Conservation (phyloP, 768 basidiomycete species). For the Pholiota conissans region DNA sequence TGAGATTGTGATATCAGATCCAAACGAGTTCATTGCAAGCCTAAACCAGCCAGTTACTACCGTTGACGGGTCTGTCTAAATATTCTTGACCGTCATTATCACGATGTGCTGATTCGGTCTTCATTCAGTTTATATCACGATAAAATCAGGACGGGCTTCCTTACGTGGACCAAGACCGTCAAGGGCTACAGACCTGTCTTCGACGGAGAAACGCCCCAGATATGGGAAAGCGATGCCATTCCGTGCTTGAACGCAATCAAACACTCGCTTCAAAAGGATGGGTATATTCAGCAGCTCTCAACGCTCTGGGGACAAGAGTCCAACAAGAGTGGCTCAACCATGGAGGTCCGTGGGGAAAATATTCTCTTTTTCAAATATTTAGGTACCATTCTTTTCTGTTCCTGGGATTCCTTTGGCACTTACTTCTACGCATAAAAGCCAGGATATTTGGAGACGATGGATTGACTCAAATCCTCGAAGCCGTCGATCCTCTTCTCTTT, state of each 20-base stretch:
- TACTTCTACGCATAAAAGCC: conserved; percentile 37
- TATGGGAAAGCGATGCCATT: conserved; percentile 57
- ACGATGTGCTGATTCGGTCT: conserved; percentile 5
- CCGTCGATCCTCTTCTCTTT: conserved; percentile 60
- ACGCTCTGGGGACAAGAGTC: conserved; percentile 83
- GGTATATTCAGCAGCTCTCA: conserved; percentile 63
- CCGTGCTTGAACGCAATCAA: conserved; percentile 53
- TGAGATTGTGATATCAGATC: conserved; percentile 46
- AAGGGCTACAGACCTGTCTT: conserved; percentile 54
- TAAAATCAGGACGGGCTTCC: conserved; percentile 75
- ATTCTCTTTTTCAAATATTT: conserved; percentile 40
- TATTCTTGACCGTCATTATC: background rate
- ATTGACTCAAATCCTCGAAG: conserved; percentile 51
- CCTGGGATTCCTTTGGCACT: background rate
- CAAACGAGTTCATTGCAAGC: conserved; percentile 46
- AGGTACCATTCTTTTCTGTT: conserved; percentile 22
- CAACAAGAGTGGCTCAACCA: conserved; percentile 45
- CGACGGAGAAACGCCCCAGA: conserved; percentile 35
- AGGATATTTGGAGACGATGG: conserved; percentile 61
- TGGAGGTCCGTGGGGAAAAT: conserved; percentile 60
- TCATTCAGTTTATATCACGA: conserved; percentile 62
- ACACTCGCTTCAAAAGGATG: conserved; percentile 40
- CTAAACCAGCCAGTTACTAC: conserved; percentile 42
- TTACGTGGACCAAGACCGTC: conserved; percentile 66
- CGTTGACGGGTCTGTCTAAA: conserved; percentile 32